Percentiles rank a stretch among this genome's conserved stretches.
phyloP scores from a whole-genome alignment of 2,329 filamentous ascomycete species.

The Epichloe glyceriae region DNA sequence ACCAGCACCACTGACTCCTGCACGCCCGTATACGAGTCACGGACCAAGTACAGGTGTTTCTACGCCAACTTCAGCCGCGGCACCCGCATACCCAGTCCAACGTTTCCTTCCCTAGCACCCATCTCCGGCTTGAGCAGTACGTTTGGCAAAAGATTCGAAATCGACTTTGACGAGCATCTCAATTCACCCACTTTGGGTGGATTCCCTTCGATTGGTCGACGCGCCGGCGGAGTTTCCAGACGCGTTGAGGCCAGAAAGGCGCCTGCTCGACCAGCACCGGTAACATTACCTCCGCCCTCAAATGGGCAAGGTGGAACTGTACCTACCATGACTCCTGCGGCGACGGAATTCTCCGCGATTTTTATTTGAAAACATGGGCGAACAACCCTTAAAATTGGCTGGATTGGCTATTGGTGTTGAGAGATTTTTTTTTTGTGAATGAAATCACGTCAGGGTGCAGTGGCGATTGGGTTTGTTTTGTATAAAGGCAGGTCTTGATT shows the following conservation, averaged over 20 bases:
- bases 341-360: neutral
- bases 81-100: conserved; percentile 24
- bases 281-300: conserved; percentile 16
- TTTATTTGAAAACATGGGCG: neutral
- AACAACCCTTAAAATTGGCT: no score
- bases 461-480: neutral
- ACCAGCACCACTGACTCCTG: conserved; percentile 21
- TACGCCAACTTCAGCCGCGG: conserved; percentile 15
- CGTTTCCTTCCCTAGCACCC: conserved; percentile 22
- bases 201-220: conserved; percentile 5
- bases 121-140: conserved; percentile 21
- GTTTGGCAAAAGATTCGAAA: conserved; percentile 19
- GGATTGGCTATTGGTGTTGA: no score
- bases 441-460: no score
- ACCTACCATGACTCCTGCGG: neutral
- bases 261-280: conserved; percentile 19
- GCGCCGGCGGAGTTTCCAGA: conserved; percentile 5
- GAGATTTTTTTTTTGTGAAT: no score
- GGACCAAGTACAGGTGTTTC: conserved; percentile 9
- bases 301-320: neutral
- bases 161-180: conserved; percentile 9
- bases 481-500: neutral
- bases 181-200: neutral
- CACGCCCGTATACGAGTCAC: conserved; percentile 1
- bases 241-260: conserved; percentile 20